Evolutionary conservation across 1,284 basidiomycete species (phyloP).

Genomic region (Irpex sp.): DNA sequence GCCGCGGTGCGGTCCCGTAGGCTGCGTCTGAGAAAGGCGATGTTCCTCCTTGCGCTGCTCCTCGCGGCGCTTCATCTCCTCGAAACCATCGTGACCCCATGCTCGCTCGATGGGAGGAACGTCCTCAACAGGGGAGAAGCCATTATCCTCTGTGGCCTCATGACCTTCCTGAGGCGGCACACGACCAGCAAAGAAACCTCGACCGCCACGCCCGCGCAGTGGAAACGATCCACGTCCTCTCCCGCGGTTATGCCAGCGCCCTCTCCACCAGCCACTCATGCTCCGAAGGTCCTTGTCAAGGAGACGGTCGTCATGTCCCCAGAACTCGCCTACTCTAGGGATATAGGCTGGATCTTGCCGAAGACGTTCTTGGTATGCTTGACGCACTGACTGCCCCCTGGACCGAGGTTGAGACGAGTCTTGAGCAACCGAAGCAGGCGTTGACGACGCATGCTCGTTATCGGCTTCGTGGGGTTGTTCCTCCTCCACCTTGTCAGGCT

Average conservation of each 20-base stretch:
- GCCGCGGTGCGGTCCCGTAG: slow-evolving; percentile 27
- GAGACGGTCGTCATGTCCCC: slow-evolving; percentile 87
- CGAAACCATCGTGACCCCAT: slow-evolving; percentile 83
- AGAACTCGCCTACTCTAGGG: slow-evolving; percentile 85
- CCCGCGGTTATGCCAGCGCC: slow-evolving; percentile 66
- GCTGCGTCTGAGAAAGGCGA: slow-evolving; percentile 34
- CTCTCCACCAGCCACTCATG: slow-evolving; percentile 80
- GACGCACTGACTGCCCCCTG: slow-evolving; percentile 58
- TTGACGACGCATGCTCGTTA: slow-evolving; percentile 25
- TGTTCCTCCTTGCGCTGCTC: slow-evolving; percentile 65
- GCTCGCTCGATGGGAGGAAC: slow-evolving; percentile 58
- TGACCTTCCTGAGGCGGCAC: slow-evolving; percentile 2
- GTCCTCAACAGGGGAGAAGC: slow-evolving; percentile 21
- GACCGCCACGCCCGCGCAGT: slow-evolving; percentile 50
- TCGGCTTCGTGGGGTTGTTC: slow-evolving; percentile 18
- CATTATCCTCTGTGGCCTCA: slow-evolving; percentile 16
- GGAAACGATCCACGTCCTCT: slow-evolving; percentile 51
- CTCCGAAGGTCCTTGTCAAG: slow-evolving; percentile 72
- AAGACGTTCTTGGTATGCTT: slow-evolving; percentile 74
- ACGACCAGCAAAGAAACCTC: slow-evolving; percentile 32
- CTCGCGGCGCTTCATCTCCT: slow-evolving; percentile 75
- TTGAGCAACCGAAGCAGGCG: slow-evolving; percentile 16
- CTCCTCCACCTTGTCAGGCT: slow-evolving; percentile 11
- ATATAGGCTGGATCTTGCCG: slow-evolving; percentile 82
- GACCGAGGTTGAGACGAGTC: slow-evolving; percentile 29